phyloP scores from a whole-genome alignment of 768 basidiomycete genomes.

The Jaapia argillacea region DNA sequence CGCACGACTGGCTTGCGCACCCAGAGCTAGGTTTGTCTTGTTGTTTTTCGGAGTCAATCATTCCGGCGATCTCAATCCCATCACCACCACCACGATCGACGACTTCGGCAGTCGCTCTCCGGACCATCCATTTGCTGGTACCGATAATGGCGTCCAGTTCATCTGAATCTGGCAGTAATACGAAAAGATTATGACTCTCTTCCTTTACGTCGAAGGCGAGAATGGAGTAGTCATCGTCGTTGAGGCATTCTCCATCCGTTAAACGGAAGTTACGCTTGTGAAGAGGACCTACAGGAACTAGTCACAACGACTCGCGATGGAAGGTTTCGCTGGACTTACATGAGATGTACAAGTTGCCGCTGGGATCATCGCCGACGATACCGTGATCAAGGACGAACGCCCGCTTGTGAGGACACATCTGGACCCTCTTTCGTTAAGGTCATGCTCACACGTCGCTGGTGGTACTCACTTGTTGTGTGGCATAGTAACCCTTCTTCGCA shows the following conservation, averaged over 20 bases:
- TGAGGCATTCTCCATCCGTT: slow-evolving; percentile 44
- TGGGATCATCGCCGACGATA: slow-evolving; percentile 53
- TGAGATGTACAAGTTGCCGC: slow-evolving; percentile 40
- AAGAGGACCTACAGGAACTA: slow-evolving; percentile 36
- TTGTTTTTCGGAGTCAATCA: too few species aligned
- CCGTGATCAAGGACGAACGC: slow-evolving; percentile 67
- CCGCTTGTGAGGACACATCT: slow-evolving; percentile 40
- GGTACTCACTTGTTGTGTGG: slow-evolving; percentile 52
- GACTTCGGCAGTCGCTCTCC: slow-evolving; percentile 36
- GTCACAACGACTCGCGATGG: neutral
- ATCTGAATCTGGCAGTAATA: slow-evolving; percentile 40
- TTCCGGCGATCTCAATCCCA: slow-evolving; percentile 27
- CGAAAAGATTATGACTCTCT: slow-evolving; percentile 30
- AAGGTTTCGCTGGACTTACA: slow-evolving; percentile 22
- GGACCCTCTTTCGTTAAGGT: neutral
- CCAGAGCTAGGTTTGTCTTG: too few species aligned
- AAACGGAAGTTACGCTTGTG: slow-evolving; percentile 62
- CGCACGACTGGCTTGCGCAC: too few species aligned
- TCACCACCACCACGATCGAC: slow-evolving; percentile 14
- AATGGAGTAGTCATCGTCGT: slow-evolving; percentile 48
- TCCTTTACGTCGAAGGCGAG: slow-evolving; percentile 49
- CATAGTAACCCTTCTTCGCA: slow-evolving; percentile 46
- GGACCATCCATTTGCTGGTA: slow-evolving; percentile 55
- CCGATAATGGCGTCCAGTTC: slow-evolving; percentile 55
- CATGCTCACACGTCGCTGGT: neutral